Evolutionary conservation across 1,284 basidiomycete genomes (phyloP).

Genomic region (Pseudomicrostroma phylloplanum): DNA sequence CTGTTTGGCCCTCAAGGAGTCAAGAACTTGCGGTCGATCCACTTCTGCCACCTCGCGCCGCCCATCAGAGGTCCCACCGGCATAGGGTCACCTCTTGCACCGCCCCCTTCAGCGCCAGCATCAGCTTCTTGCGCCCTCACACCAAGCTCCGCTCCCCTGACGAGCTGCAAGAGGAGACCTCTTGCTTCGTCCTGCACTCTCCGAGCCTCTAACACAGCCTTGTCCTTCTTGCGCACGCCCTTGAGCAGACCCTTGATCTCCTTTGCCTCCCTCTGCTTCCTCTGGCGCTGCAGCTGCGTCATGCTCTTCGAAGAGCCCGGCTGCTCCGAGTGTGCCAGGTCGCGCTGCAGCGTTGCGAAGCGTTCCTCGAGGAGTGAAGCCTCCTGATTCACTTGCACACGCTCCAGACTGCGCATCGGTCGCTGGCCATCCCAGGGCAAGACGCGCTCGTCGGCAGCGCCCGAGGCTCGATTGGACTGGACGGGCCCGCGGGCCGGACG

Average conservation of each 20-base stretch:
- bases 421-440: background rate
- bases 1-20: no score
- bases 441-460: background rate
- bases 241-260: background rate
- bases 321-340: background rate
- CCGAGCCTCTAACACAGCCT: background rate
- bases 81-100: background rate
- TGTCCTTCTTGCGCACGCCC: background rate
- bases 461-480: no score
- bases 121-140: no score
- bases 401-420: background rate
- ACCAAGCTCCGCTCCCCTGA: background rate
- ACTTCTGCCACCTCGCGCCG: background rate
- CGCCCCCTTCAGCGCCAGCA: no score
- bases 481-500: background rate
- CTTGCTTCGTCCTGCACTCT: background rate
- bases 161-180: background rate
- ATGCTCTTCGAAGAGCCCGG: background rate
- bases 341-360: background rate
- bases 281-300: background rate
- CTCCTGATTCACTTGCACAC: background rate
- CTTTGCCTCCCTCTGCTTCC: background rate
- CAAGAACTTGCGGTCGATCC: conserved; percentile 2
- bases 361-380: background rate
- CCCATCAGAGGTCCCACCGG: background rate